Evolutionary conservation across 2,329 filamentous ascomycete genomes (phyloP).

Genomic region (Hypomyces rosellus): DNA sequence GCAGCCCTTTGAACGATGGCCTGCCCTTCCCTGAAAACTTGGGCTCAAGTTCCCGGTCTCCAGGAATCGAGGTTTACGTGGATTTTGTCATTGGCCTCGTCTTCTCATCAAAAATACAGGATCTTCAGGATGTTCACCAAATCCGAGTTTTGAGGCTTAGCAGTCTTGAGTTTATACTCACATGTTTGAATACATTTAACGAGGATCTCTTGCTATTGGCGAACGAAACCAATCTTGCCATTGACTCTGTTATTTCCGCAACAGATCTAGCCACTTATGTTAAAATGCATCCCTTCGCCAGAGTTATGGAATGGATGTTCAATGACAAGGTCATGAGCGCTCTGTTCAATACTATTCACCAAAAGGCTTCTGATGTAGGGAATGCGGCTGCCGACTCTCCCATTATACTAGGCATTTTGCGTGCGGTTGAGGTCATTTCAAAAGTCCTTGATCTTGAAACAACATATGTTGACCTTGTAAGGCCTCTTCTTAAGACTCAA

Average conservation of each 20-base stretch:
- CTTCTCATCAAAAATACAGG: slow-evolving; percentile 60
- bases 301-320: slow-evolving; percentile 98
- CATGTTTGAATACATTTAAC: slow-evolving; percentile 82
- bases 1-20: slow-evolving; percentile 60
- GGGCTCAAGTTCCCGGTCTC: slow-evolving; percentile 65
- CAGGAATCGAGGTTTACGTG: slow-evolving; percentile 86
- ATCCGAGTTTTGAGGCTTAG: slow-evolving; percentile 67
- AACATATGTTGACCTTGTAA: slow-evolving; percentile 85
- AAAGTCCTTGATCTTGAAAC: slow-evolving; percentile 80
- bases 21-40: slow-evolving; percentile 84
- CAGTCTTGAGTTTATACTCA: slow-evolving; percentile 76
- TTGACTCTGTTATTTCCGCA: slow-evolving; percentile 68
- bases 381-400: slow-evolving; percentile 71
- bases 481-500: slow-evolving; percentile 67
- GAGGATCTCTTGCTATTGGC: slow-evolving; percentile 85
- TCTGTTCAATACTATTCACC: slow-evolving; percentile 72
- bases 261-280: slow-evolving; percentile 75
- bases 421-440: slow-evolving; percentile 77
- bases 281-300: slow-evolving; percentile 81
- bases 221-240: slow-evolving; percentile 67
- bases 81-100: slow-evolving; percentile 83
- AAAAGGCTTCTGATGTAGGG: slow-evolving; percentile 66
- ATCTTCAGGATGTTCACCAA: slow-evolving; percentile 61
- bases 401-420: slow-evolving; percentile 69
- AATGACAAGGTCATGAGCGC: slow-evolving; percentile 80